A percentile compares a stretch with the other conserved stretches of the same genome.
These are phyloP conservation scores for Berberis thunbergii DNA, from an alignment of 164 flowering plant species.

Conservation along the genomic window DNA sequence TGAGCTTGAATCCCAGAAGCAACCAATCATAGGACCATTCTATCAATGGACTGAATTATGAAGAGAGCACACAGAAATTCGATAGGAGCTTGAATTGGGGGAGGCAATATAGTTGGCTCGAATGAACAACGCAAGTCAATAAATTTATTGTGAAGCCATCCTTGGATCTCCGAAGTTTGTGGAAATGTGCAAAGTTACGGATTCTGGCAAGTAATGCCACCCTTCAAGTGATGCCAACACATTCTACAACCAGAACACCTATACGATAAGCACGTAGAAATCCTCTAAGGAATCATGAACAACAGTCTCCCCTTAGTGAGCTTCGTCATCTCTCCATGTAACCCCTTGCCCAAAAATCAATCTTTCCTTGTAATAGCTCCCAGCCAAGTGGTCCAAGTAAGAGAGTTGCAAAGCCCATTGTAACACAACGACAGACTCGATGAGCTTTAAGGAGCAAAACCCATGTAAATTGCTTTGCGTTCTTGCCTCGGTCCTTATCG, in stretches of 20 bases:
- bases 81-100: conserved; percentile 52
- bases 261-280: conserved; percentile 42
- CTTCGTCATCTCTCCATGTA: conserved; percentile 41
- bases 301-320: conserved; percentile 37
- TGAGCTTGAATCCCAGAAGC: conserved; percentile 77
- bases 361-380: conserved; percentile 53
- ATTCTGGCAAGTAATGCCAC: conserved; percentile 59
- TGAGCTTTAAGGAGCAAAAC: conserved; percentile 73
- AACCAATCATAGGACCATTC: conserved; percentile 65
- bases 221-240: conserved; percentile 55
- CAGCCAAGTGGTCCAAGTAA: conserved; percentile 62
- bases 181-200: conserved; percentile 53
- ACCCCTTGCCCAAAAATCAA: conserved; percentile 49
- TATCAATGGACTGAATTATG: conserved; percentile 67
- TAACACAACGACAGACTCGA: conserved; percentile 53
- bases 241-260: conserved; percentile 46
- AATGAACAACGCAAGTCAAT: conserved; percentile 53
- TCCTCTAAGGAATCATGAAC: conserved; percentile 37
- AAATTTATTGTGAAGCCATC: conserved; percentile 45
- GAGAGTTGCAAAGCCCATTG: conserved; percentile 53
- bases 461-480: conserved; percentile 80
- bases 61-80: conserved; percentile 64
- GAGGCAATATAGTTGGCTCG: conserved; percentile 74
- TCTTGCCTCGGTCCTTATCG: conserved; percentile 64
- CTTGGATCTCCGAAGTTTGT: conserved; percentile 44